These are phyloP conservation scores for Myxozyma sirexii DNA, from an alignment of 805 yeast genomes.

Conservation along the genomic window DNA sequence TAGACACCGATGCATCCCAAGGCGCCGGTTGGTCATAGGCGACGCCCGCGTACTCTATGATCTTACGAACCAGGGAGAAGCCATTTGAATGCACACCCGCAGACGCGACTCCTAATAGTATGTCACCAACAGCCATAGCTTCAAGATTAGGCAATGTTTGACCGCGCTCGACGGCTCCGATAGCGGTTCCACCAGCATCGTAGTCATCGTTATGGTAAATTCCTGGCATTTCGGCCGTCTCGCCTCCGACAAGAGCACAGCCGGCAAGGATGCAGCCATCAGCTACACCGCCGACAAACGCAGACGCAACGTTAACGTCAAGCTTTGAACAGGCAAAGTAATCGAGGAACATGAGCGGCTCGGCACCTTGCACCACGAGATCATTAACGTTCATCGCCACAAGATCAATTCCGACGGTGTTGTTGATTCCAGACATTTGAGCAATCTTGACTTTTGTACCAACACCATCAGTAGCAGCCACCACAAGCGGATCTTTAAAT, in stretches of 20 bases:
- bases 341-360: conserved; percentile 91
- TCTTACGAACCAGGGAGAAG: conserved; percentile 88
- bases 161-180: conserved; percentile 86
- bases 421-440: conserved; percentile 82
- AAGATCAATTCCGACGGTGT: conserved; percentile 97
- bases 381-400: conserved; percentile 99
- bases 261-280: conserved; percentile 94
- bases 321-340: conserved; percentile 95
- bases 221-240: conserved; percentile 99
- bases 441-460: conserved; percentile 97
- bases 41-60: conserved; percentile 74
- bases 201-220: conserved; percentile 94
- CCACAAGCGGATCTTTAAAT: conserved; percentile 72
- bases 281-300: conserved; percentile 93
- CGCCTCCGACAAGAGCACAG: conserved; percentile 98
- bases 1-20: conserved; percentile 68
- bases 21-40: conserved; percentile 79
- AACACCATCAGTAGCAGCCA: conserved; percentile 98
- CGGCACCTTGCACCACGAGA: conserved; percentile 98
- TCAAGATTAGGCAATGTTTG: conserved; percentile 72
- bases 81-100: conserved; percentile 98
- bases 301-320: conserved; percentile 79
- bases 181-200: conserved; percentile 98
- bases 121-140: conserved; percentile 75
- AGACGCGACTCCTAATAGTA: conserved; percentile 82